Percentiles rank a stretch among this genome's conserved stretches.
These are phyloP conservation scores for Cylindrotheca fusiformis DNA, from an alignment of 108 stramenopile genomes.

Conservation along the genomic window DNA sequence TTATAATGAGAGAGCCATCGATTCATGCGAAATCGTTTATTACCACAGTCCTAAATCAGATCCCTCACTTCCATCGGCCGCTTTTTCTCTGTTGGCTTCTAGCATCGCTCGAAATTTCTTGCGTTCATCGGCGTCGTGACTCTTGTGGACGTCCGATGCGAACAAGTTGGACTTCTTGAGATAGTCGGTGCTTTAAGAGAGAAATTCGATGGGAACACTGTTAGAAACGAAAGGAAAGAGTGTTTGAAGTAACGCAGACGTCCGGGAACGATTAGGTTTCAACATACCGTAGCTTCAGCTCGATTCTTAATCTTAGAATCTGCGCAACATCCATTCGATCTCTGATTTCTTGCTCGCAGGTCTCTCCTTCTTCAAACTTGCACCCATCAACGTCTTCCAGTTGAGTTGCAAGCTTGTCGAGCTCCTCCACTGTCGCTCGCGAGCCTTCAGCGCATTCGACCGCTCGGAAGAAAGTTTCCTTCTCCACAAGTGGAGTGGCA, in stretches of 20 bases:
- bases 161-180: constrained; percentile 2
- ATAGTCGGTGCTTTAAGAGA: not conserved
- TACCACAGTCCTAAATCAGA: constrained; percentile 10
- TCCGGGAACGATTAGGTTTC: not conserved
- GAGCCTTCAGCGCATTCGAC: constrained; percentile 4
- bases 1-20: no score
- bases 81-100: constrained; percentile 6
- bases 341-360: not conserved
- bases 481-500: no score
- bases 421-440: not conserved
- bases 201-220: no score
- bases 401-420: constrained; percentile 1
- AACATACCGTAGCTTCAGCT: constrained; percentile 1
- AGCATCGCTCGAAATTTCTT: not conserved
- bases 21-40: constrained; percentile 2
- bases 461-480: constrained; percentile 1
- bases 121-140: constrained; percentile 1
- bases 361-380: not conserved
- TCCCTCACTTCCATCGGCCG: constrained; percentile 3
- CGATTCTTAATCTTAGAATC: not conserved
- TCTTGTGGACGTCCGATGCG: not conserved
- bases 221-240: no score
- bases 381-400: not conserved
- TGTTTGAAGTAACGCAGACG: not conserved
- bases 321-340: constrained; percentile 8